Evolutionary conservation across 495 filamentous ascomycete genomes (phyloP).

Genomic region (Trichoderma reesei): DNA sequence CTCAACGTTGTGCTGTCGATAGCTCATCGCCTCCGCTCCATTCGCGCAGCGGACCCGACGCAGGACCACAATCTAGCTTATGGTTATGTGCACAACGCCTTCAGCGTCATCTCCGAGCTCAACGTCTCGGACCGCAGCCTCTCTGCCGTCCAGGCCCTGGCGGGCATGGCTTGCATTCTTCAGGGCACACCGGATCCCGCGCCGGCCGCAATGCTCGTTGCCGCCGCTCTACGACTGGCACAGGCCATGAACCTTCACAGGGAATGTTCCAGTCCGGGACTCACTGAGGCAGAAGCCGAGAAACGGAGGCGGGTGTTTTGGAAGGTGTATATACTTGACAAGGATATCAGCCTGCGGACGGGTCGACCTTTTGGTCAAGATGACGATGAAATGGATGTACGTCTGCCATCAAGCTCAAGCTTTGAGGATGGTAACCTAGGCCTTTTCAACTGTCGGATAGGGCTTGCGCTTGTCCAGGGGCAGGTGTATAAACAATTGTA

Average conservation of each 20-base stretch:
- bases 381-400: constrained; percentile 15
- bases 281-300: constrained; percentile 31
- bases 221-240: constrained; percentile 9
- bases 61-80: not conserved
- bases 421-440: constrained; percentile 1
- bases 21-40: constrained; percentile 11
- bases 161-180: constrained; percentile 10
- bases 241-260: constrained; percentile 11
- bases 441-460: constrained; percentile 14
- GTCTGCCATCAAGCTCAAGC: constrained; percentile 9
- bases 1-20: constrained; percentile 11
- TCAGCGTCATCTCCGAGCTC: constrained; percentile 9
- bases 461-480: constrained; percentile 15
- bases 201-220: constrained; percentile 4
- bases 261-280: not conserved
- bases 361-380: constrained; percentile 9
- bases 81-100: constrained; percentile 11
- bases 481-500: constrained; percentile 15
- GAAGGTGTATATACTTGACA: constrained; percentile 17
- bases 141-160: constrained; percentile 9
- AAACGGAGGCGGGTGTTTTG: constrained; percentile 16
- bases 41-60: not conserved
- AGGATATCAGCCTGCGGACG: constrained; percentile 16
- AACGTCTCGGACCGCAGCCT: constrained; percentile 6
- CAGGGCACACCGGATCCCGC: constrained; percentile 9